Base-by-base conservation (phyloP, 75 land plant species). In the Pinus albicaulis region DNA sequence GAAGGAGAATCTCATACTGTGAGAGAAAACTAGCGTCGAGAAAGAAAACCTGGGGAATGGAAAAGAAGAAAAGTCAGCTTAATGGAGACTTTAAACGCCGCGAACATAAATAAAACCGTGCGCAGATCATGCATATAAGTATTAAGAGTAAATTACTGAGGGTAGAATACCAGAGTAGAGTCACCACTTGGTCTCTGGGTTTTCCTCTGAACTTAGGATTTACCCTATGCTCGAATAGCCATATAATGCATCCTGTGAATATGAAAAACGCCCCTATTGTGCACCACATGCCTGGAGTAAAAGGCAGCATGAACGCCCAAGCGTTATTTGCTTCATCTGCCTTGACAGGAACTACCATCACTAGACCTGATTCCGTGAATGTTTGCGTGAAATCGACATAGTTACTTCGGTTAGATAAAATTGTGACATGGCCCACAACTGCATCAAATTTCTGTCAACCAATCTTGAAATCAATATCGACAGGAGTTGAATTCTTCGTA, bases 381-480 rank as follows among this genome's bases (percentile, higher is more conserved):
- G 98, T 93, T n/a, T 89, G 79, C n/a, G 96, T 89, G 79, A 95
- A 95, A 69, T 95, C 98, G n/a, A 95, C 95, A 68, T 81, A 78
- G 12, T 38, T 10, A 7, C 92, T 82, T 17, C 98, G 80, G 65
- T 91, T 87, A 7, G 83, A 84, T 0, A 76, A 55, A 12, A 95
- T 95, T 3, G 95, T 83, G 13, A 72, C 78, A 71, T 95, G 95
- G 52, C 92, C 95, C 58, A 92, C 93, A 24, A 86, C 92, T 25
- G 86, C 92, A 77, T 95, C 98, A 69, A 66, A 90, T 3, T 87
- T 82, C 98, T 95, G 85, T 75, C 44, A 41, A 41, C 7, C 44
- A 41, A 41, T 5, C 44, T 41, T 5, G 44, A 41, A 41, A 41
- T 41, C 44, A 41, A 41, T 41, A 41, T 41, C 7, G 2, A 6